phyloP scores from a whole-genome alignment of 2,329 filamentous ascomycete species.

The Claviceps pusilla region DNA sequence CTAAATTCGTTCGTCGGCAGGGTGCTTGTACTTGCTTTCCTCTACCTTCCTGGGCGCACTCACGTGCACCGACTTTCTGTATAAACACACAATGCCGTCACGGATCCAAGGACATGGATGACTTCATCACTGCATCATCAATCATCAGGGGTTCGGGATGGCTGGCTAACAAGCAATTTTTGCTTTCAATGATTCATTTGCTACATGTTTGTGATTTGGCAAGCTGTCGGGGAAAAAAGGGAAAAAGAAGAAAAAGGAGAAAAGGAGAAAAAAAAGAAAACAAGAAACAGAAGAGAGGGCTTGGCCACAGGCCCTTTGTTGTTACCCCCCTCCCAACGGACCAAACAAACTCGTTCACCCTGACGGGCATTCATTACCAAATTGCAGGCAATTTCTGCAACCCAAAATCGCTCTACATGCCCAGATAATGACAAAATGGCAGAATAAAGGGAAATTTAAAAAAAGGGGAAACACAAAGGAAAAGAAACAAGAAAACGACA shows the following conservation, averaged over 20 bases:
- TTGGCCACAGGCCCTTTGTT: neutral
- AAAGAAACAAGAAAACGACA: neutral
- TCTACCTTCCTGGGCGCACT: too few species aligned
- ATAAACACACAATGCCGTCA: too few species aligned
- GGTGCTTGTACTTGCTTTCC: too few species aligned
- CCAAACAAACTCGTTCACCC: neutral
- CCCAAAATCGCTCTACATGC: conserved; percentile 7
- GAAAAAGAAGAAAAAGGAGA: neutral
- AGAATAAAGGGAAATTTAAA: neutral
- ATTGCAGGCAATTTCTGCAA: conserved; percentile 4
- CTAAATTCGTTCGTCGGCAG: too few species aligned
- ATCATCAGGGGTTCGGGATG: neutral
- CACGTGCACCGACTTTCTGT: too few species aligned
- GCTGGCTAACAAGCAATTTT: neutral
- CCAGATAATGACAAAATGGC: neutral
- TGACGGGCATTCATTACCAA: conserved; percentile 3
- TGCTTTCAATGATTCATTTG: neutral
- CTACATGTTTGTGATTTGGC: neutral
- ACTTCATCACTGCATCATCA: neutral
- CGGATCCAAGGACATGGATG: neutral
- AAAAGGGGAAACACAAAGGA: too few species aligned
- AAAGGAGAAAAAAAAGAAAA: neutral
- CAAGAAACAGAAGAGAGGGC: neutral
- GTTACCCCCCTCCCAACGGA: neutral
- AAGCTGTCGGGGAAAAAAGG: neutral